Conservation (phyloP, 768 basidiomycete species). For the Pleurotus ostreatus region DNA sequence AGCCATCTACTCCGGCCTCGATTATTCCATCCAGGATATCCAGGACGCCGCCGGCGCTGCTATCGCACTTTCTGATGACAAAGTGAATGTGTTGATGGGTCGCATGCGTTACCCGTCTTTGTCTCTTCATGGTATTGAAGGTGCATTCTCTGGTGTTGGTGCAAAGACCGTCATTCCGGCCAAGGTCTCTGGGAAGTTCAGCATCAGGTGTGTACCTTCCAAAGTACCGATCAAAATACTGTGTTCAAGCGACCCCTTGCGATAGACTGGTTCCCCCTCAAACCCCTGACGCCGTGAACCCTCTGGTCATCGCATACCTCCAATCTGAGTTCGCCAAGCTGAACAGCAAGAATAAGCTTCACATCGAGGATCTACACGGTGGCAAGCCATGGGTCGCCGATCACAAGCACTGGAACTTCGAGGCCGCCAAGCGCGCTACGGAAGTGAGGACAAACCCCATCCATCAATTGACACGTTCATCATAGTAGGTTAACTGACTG, state of each 20-base stretch:
- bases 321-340: conserved; percentile 81
- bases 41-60: conserved; percentile 71
- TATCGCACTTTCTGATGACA: conserved; percentile 74
- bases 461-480: neutral
- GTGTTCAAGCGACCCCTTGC: neutral
- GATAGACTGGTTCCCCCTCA: conserved; percentile 80
- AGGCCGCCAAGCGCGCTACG: conserved; percentile 85
- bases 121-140: conserved; percentile 93
- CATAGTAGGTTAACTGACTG: conserved; percentile 19
- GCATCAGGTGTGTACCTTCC: conserved; percentile 64
- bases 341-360: conserved; percentile 77
- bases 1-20: conserved; percentile 66
- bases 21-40: conserved; percentile 71
- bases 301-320: conserved; percentile 68
- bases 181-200: conserved; percentile 87
- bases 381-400: conserved; percentile 91
- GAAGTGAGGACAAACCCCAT: conserved; percentile 38
- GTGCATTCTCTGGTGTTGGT: conserved; percentile 82
- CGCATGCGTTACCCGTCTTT: conserved; percentile 89
- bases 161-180: conserved; percentile 95
- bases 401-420: conserved; percentile 88
- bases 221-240: no score
- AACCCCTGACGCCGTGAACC: conserved; percentile 69
- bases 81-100: conserved; percentile 81
- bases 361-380: conserved; percentile 67